Evolutionary conservation across 2,329 filamentous ascomycete species (phyloP), one percentile per base, ranked within the genome.

Genomic region (Stagonosporopsis tanaceti): DNA sequence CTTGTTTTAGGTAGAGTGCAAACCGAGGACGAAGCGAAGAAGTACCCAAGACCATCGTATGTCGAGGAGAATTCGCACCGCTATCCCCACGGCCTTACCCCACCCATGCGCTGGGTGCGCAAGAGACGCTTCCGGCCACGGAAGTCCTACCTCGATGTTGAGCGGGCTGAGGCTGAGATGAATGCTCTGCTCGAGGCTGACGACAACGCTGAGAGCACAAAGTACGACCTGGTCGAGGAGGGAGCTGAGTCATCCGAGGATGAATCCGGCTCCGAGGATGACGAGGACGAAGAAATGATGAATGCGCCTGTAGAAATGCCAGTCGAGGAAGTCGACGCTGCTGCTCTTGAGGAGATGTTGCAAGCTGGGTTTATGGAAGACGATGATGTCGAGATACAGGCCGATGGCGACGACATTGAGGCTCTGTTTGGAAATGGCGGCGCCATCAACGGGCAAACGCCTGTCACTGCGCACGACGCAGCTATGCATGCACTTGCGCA

Each of bases 31-130:
- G 78, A 81, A 53, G 80, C 80, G 2, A 81, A 77, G 61, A 75
- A 74, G 47, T 76, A 68, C 50, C 84, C 88, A n/a, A 79, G 96
- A 14, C 93, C 93, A 1, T 76, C 82, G 50, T 89, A 92, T 67
- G 83, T 96, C 47, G 85, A 92, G 77, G 74, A 88, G 78, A 81
- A 83, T 57, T 85, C 81, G 5, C 88, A 89, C 67, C 89, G 81
- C 70, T 96, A 91, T 81, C 90, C 92, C 1, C 93, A 96, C 75
- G 93, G 93, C 30, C 81, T 97, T 20, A 95, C 92, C 1, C 92
- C 93, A 5, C 93, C 93, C 1, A 91, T 96, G 88, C 90, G 92
- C 71, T 92, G 91, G 80, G 92, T 90, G 40, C 84, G 91, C 40
- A 92, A 92, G 73, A 87, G 91, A 27, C 85, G 93, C 30, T 96